A percentile compares a stretch with the other conserved stretches of the same genome.
phyloP scores from a whole-genome alignment of 73 alveolate genomes.

The Stentor coeruleus region DNA sequence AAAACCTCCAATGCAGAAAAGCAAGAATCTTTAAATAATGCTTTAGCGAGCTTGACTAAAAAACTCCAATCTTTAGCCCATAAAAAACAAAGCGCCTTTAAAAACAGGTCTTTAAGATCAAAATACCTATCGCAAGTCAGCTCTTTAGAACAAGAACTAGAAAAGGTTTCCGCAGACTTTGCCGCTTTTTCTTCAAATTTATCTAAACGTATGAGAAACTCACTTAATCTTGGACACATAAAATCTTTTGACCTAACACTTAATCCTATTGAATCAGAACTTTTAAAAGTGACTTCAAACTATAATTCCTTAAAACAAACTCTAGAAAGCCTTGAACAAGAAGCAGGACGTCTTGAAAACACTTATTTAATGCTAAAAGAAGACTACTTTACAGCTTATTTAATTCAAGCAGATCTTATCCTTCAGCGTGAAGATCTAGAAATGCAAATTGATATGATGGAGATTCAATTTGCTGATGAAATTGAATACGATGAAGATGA shows the following conservation, averaged over 20 bases:
- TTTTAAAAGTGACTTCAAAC: background rate
- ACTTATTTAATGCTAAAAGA: background rate
- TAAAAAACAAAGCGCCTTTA: background rate
- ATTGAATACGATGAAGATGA: background rate
- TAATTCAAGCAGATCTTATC: background rate
- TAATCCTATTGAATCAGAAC: background rate
- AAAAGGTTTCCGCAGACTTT: background rate
- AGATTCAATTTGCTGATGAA: background rate
- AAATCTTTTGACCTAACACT: too few species aligned
- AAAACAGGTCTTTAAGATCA: background rate
- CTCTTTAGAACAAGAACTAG: background rate
- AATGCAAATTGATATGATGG: background rate
- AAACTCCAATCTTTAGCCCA: background rate
- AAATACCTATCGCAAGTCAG: background rate
- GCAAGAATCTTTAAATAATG: background rate
- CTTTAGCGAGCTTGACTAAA: background rate
- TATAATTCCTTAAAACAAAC: background rate
- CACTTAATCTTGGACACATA: too few species aligned
- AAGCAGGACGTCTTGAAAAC: background rate
- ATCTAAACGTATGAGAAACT: too few species aligned
- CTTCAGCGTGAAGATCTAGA: background rate
- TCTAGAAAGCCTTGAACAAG: background rate
- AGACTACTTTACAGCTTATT: background rate
- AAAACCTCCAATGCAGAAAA: background rate
- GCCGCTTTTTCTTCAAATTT: background rate